Evolutionary conservation across 768 basidiomycete genomes (phyloP), one percentile per base, ranked within the genome.

Genomic region (Exsudoporus frostii): DNA sequence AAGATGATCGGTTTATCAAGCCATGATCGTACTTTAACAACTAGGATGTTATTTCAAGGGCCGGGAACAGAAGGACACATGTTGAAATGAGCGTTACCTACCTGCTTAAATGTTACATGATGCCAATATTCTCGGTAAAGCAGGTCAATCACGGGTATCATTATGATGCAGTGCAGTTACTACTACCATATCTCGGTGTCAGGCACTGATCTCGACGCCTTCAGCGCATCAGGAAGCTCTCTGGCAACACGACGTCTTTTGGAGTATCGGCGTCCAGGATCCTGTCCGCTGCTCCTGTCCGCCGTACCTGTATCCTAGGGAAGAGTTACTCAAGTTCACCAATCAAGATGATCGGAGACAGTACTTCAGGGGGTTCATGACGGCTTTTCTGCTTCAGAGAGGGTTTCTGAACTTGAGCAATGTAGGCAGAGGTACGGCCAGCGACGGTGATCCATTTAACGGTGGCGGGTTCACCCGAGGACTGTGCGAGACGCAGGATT

Each of bases 381-480:
- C 27, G 27, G 11, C 1, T 40, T 24, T 38, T 53, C 8, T 32
- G 51, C 25, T 51, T 56, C 27, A 48, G 19, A 25, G 70, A 53
- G 15, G 73, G 63, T 27, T 65, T 61, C 65, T 90, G 89, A 10
- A 90, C 70, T 67, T 90, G 81, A 13, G 65, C 63, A 8, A 90
- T 83, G 59, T 78, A 85, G 14, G 89, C 89, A 4, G 88, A 88
- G 8, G 89, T 90, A 15, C 88, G 76, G 4, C 89, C 88, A 17
- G 86, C 87, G 8, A 92, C 85, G 5, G 83, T 88, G 49, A 86
- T 66, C 79, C 84, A 91, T 60, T 79, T 81, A 51, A 91, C 81
- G 8, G 85, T 88, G 1, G 86, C 90, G n/a, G 76, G 78, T 51
- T 76, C 71, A 6, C 88, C 90, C 49, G 81, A 79, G 0, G 85